These are phyloP conservation scores for Cucumis cinereus DNA, from an alignment of 306 rosid genomes.

Conservation along the genomic window DNA sequence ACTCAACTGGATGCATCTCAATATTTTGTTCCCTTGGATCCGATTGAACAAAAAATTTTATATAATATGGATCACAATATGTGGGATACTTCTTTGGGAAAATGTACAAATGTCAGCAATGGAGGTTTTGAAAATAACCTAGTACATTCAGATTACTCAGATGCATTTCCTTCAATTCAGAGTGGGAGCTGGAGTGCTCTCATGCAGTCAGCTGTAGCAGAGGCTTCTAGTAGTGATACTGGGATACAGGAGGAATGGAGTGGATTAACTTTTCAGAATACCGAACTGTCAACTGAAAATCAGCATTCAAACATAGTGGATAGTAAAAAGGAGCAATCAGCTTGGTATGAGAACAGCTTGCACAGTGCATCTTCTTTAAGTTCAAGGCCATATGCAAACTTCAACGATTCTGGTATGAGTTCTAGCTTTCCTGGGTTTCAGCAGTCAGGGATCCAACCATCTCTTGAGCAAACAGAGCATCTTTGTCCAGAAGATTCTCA, in stretches of 20 bases:
- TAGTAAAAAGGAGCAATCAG: slow-evolving; percentile 33
- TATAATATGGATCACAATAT: slow-evolving; percentile 30
- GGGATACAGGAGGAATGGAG: slow-evolving; percentile 55
- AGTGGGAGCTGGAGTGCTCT: slow-evolving; percentile 60
- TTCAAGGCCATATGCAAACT: slow-evolving; percentile 24
- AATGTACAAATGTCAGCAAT: slow-evolving; percentile 19
- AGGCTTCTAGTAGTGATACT: slow-evolving; percentile 54
- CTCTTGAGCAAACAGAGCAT: slow-evolving; percentile 26
- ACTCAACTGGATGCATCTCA: slow-evolving; percentile 25
- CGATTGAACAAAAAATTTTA: slow-evolving; percentile 43
- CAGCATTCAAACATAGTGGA: slow-evolving; percentile 36
- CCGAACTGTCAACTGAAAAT: slow-evolving; percentile 36
- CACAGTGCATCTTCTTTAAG: slow-evolving; percentile 31
- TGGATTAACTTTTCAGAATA: slow-evolving; percentile 49
- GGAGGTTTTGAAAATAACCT: slow-evolving; percentile 26
- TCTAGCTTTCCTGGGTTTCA: slow-evolving; percentile 40
- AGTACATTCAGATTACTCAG: slow-evolving; percentile 15
- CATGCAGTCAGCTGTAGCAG: slow-evolving; percentile 58
- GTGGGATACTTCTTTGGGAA: slow-evolving; percentile 29
- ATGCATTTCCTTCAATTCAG: slow-evolving; percentile 28
- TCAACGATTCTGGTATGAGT: slow-evolving; percentile 29
- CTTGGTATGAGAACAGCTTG: slow-evolving; percentile 37
- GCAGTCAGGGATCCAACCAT: slow-evolving; percentile 23
- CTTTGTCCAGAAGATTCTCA: slow-evolving; percentile 23
- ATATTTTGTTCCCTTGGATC: slow-evolving; percentile 38